Conservation (phyloP, 2,329 filamentous ascomycete genomes). For the Penicillium sp. region DNA sequence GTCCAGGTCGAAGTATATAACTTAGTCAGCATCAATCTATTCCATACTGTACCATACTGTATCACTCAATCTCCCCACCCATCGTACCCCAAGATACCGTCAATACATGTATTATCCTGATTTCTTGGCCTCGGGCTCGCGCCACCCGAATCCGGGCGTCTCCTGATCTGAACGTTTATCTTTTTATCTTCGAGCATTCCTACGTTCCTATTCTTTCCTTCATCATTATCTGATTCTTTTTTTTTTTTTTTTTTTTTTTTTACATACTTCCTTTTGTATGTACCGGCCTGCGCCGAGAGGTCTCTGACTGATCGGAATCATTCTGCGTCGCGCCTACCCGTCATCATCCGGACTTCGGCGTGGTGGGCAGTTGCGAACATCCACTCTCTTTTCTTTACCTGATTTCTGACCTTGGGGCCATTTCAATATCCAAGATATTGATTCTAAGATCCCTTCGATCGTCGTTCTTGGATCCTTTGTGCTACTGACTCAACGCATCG, state of each 20-base stretch:
- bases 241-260: neutral
- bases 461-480: neutral
- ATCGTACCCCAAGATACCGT: neutral
- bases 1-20: neutral
- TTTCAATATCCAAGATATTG: neutral
- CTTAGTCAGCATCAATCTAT: neutral
- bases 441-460: neutral
- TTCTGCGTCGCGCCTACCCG: conserved; percentile 7
- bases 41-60: conserved; percentile 1
- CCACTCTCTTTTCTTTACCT: conserved; percentile 4
- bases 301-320: neutral
- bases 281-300: neutral
- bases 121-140: conserved; percentile 4
- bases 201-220: conserved; percentile 1
- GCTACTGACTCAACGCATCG: neutral
- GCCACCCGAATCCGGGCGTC: conserved; percentile 12
- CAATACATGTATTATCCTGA: neutral
- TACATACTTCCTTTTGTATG: neutral
- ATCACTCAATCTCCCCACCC: neutral
- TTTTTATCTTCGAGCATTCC: conserved; percentile 7
- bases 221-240: neutral
- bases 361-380: conserved; percentile 6
- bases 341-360: conserved; percentile 9
- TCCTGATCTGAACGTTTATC: conserved; percentile 15
- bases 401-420: neutral